These are phyloP conservation scores for Euphorbia peplus DNA, from an alignment of 345 rosid species.

Conservation along the genomic window DNA sequence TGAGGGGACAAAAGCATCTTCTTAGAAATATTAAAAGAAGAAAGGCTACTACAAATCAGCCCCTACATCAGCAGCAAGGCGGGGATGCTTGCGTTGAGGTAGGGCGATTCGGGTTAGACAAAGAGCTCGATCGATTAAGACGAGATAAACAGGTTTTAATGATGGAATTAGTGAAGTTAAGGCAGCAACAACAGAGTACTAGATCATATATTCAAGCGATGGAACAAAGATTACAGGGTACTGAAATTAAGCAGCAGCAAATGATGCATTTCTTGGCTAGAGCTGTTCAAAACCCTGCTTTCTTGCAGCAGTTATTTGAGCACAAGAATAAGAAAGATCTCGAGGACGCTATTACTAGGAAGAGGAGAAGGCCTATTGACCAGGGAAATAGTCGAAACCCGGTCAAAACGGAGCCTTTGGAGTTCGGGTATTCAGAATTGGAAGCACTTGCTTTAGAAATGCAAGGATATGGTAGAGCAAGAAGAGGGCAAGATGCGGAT, in stretches of 20 bases:
- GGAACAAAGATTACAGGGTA: constrained; percentile 62
- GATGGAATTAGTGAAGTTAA: constrained; percentile 62
- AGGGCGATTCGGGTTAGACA: constrained; percentile 44
- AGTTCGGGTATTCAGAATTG: constrained; percentile 60
- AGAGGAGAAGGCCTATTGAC: constrained; percentile 44
- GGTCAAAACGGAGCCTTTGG: constrained; percentile 51
- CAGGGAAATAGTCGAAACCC: constrained; percentile 13
- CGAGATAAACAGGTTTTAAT: constrained; percentile 58
- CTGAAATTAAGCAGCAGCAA: constrained; percentile 77
- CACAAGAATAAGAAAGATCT: constrained; percentile 48
- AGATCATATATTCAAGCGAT: constrained; percentile 51
- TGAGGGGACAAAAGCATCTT: constrained; percentile 63
- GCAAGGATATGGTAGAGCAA: constrained; percentile 55
- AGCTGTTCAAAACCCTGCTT: constrained; percentile 62
- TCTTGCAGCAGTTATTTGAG: constrained; percentile 53
- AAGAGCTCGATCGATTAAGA: constrained; percentile 45
- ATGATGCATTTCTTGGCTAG: constrained; percentile 83
- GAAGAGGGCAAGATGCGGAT: constrained; percentile 26
- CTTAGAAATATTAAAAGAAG: constrained; percentile 75
- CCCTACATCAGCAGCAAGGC: constrained; percentile 32
- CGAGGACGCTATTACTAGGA: constrained; percentile 48
- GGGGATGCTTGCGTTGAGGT: constrained; percentile 52
- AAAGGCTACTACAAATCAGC: constrained; percentile 39
- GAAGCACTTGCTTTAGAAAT: constrained; percentile 85
- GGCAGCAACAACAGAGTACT: constrained; percentile 66